These are phyloP conservation scores for Taphrina sp. DNA, from an alignment of 1,139 yeast genomes.

Conservation along the genomic window DNA sequence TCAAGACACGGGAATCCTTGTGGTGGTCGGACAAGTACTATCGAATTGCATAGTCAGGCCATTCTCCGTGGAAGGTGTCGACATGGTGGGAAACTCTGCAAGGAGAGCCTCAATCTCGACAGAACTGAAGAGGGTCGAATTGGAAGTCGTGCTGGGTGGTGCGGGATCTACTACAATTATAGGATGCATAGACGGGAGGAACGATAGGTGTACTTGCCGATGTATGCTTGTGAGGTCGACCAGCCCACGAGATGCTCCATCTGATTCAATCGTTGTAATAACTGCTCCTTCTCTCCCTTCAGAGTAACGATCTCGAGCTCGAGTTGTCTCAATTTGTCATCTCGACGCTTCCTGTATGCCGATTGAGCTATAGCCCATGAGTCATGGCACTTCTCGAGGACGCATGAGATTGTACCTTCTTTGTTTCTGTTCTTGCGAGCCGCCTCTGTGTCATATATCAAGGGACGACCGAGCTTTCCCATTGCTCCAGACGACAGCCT, in stretches of 20 bases:
- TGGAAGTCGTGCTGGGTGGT: slow-evolving; percentile 11
- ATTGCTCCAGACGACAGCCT: no score
- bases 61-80: no score
- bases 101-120: slow-evolving; percentile 18
- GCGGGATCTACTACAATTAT: slow-evolving; percentile 19
- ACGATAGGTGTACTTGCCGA: slow-evolving; percentile 17
- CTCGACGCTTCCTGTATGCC: slow-evolving; percentile 17
- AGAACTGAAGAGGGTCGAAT: slow-evolving; percentile 2
- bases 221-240: slow-evolving; percentile 19
- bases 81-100: slow-evolving; percentile 6
- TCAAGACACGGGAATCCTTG: no score
- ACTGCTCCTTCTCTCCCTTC: slow-evolving; percentile 9
- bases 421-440: slow-evolving; percentile 14
- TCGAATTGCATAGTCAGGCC: no score
- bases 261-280: not conserved
- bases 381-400: not conserved
- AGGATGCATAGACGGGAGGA: slow-evolving; percentile 25
- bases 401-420: not conserved
- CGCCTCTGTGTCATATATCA: slow-evolving; percentile 13
- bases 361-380: slow-evolving; percentile 17
- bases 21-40: no score
- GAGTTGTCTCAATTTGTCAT: slow-evolving; percentile 14
- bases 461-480: slow-evolving; percentile 18
- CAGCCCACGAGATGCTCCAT: slow-evolving; percentile 10
- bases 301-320: slow-evolving; percentile 5